Percentiles rank a stretch among this genome's conserved stretches.
These are phyloP conservation scores for Russula earlei DNA, from an alignment of 768 basidiomycete species.

Conservation along the genomic window DNA sequence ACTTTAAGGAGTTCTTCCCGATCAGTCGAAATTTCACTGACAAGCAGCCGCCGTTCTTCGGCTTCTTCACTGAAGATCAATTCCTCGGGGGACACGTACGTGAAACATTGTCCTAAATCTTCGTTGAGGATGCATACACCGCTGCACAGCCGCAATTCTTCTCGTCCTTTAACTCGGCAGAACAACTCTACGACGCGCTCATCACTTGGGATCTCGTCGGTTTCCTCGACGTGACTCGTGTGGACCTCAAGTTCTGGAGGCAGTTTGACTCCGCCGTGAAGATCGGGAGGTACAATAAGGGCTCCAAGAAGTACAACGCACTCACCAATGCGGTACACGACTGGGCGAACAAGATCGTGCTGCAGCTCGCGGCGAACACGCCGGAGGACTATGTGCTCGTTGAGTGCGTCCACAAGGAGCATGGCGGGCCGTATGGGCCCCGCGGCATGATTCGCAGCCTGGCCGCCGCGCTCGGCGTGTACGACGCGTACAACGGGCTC, in stretches of 20 bases:
- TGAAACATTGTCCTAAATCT: neutral
- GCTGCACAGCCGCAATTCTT: conserved; percentile 24
- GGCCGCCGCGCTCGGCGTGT: conserved; percentile 5
- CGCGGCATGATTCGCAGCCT: conserved; percentile 15
- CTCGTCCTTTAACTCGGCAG: conserved; percentile 23
- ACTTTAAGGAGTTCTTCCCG: conserved; percentile 25
- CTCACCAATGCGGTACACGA: conserved; percentile 2
- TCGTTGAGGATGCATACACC: neutral
- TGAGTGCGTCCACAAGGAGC: neutral
- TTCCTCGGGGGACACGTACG: conserved; percentile 23
- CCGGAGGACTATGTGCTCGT: conserved; percentile 9
- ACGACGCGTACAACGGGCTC: conserved; percentile 3
- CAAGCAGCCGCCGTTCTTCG: neutral
- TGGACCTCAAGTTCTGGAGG: conserved; percentile 25
- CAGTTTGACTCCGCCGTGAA: neutral
- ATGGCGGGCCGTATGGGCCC: conserved; percentile 5
- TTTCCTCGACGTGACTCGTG: conserved; percentile 18
- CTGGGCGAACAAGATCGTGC: conserved; percentile 12
- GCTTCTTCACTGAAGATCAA: conserved; percentile 13
- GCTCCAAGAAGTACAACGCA: neutral
- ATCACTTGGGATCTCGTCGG: conserved; percentile 22
- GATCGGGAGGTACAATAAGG: conserved; percentile 8
- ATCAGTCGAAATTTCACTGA: conserved; percentile 22
- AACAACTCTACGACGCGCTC: conserved; percentile 26
- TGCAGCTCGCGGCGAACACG: conserved; percentile 2